These are phyloP conservation scores for Aspergillus candidus DNA, from an alignment of 2,329 filamentous ascomycete species.

Conservation along the genomic window DNA sequence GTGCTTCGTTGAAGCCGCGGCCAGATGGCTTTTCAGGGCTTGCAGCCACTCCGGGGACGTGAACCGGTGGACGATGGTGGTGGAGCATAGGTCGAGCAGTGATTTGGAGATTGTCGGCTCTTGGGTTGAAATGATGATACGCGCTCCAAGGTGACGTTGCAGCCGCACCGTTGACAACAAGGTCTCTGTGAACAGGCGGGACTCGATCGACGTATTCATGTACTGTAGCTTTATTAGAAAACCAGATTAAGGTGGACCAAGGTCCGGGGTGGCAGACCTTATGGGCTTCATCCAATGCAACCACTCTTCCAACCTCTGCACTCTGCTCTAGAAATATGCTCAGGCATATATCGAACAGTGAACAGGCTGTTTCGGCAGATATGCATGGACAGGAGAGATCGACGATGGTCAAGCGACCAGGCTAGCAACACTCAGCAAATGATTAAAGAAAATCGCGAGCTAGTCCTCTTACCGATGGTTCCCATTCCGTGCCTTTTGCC, in stretches of 20 bases:
- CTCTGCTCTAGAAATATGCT: constrained; percentile 17
- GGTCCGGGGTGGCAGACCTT: constrained; percentile 11
- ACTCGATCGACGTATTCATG: constrained; percentile 12
- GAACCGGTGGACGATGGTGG: constrained; percentile 67
- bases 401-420: constrained; percentile 13
- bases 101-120: constrained; percentile 64
- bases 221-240: constrained; percentile 6
- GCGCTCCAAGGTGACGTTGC: constrained; percentile 60
- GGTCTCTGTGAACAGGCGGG: constrained; percentile 47
- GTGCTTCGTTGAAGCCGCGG: constrained; percentile 20
- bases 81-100: constrained; percentile 61
- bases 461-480: constrained; percentile 5
- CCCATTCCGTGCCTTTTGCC: constrained; percentile 7
- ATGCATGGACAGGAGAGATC: constrained; percentile 20
- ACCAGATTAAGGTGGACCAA: not conserved
- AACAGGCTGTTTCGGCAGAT: constrained; percentile 15
- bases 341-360: constrained; percentile 17
- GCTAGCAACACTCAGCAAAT: not conserved
- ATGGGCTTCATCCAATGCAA: constrained; percentile 19
- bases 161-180: constrained; percentile 57
- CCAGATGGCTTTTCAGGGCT: constrained; percentile 41
- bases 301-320: constrained; percentile 7
- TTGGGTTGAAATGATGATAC: constrained; percentile 66
- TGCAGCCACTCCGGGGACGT: constrained; percentile 56
- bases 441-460: no score